phyloP scores from a whole-genome alignment of 1,284 basidiomycete genomes.

The Sanghuangporus weigelae region DNA sequence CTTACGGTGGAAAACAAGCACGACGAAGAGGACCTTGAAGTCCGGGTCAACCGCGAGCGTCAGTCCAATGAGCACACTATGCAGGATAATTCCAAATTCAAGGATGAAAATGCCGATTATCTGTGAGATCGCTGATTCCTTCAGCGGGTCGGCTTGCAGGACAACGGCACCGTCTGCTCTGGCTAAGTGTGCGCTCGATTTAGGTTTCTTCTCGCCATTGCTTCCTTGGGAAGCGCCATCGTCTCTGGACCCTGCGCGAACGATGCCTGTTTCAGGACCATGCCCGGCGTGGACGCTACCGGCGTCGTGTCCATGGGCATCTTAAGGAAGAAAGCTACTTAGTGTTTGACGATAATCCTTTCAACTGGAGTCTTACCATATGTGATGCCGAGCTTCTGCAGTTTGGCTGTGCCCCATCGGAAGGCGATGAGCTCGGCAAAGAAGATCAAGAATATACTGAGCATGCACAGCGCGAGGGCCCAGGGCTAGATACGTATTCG shows the following conservation, averaged over 20 bases:
- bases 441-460: conserved; percentile 81
- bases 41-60: conserved; percentile 83
- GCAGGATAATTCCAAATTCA: conserved; percentile 90
- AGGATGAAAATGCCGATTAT: conserved; percentile 83
- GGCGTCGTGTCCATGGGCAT: conserved; percentile 62
- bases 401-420: conserved; percentile 67
- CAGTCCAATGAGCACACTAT: conserved; percentile 88
- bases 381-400: conserved; percentile 47
- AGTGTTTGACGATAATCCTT: background rate
- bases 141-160: conserved; percentile 18
- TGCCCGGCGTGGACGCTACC: conserved; percentile 66
- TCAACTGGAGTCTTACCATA: conserved; percentile 40
- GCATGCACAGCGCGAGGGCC: conserved; percentile 73
- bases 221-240: too few species aligned
- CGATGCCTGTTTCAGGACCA: conserved; percentile 45
- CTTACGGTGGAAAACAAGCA: conserved; percentile 86
- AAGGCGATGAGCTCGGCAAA: conserved; percentile 83
- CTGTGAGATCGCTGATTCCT: conserved; percentile 59
- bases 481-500: conserved; percentile 50
- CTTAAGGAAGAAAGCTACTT: conserved; percentile 27
- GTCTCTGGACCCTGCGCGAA: conserved; percentile 16
- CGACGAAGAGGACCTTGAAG: conserved; percentile 86
- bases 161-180: conserved; percentile 1
- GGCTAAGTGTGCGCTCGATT: background rate
- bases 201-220: background rate